Conservation (phyloP, 1,284 basidiomycete genomes). For the Ustilago shanxiensis region DNA sequence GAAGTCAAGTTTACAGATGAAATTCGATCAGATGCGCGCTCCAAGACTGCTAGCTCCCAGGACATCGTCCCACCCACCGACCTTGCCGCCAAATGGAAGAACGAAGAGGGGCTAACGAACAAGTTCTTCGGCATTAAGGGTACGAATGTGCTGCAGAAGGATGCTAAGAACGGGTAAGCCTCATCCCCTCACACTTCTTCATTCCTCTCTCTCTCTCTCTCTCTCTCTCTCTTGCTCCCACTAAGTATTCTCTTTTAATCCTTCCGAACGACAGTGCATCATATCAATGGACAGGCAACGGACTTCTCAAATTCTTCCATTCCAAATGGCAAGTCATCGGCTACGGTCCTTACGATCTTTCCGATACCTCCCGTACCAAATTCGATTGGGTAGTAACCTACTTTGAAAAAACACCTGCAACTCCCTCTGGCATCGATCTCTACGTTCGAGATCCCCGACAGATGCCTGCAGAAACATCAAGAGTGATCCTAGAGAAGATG, state of each 20-base stretch:
- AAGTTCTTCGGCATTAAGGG: constrained; percentile 51
- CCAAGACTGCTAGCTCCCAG: constrained; percentile 13
- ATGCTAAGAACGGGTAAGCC: constrained; percentile 50
- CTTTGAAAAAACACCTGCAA: constrained; percentile 51
- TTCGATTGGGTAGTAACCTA: constrained; percentile 54
- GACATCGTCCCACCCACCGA: constrained; percentile 15
- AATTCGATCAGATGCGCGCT: constrained; percentile 45
- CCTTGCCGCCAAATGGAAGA: constrained; percentile 36
- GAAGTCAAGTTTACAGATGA: constrained; percentile 51
- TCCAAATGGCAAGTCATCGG: constrained; percentile 54
- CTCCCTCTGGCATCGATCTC: constrained; percentile 46
- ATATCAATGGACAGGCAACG: constrained; percentile 54
- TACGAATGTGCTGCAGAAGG: constrained; percentile 45
- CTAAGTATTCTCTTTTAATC: neutral
- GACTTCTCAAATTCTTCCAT: constrained; percentile 48
- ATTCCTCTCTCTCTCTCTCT: neutral
- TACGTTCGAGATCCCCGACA: constrained; percentile 43
- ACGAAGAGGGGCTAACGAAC: constrained; percentile 41
- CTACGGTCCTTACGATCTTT: constrained; percentile 50
- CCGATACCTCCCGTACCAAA: constrained; percentile 29
- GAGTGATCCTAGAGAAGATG: constrained; percentile 31
- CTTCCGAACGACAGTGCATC: constrained; percentile 23
- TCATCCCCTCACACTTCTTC: neutral
- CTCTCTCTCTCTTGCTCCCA: neutral
- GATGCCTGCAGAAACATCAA: constrained; percentile 36